Evolutionary conservation across 352 stramenopile species (phyloP).

Genomic region (Phytophthora tentaculata): DNA sequence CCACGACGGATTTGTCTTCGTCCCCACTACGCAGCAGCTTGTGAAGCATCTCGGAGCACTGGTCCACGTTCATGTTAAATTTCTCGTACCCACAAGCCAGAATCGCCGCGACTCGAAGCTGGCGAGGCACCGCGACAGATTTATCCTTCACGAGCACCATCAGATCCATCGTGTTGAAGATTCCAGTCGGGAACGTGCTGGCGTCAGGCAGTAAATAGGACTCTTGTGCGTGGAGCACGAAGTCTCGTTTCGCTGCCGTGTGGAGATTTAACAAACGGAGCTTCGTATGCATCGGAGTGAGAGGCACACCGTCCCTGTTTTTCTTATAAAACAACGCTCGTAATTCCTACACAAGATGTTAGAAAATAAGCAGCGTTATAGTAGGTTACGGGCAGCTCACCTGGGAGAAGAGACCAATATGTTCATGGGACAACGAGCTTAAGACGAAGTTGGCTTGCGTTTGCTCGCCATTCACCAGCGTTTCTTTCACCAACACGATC

Average conservation of each 20-base stretch:
- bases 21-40: constrained; percentile 59
- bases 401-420: constrained; percentile 78
- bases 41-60: constrained; percentile 69
- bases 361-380: no score
- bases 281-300: constrained; percentile 77
- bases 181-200: constrained; percentile 55
- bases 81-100: constrained; percentile 82
- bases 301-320: constrained; percentile 40
- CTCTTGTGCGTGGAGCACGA: constrained; percentile 67
- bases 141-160: constrained; percentile 87
- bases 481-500: constrained; percentile 84
- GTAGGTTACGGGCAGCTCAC: no score
- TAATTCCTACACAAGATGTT: constrained; percentile 76
- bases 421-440: constrained; percentile 74
- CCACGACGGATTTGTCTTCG: constrained; percentile 73
- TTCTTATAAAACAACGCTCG: constrained; percentile 79
- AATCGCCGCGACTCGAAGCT: constrained; percentile 77
- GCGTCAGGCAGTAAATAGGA: constrained; percentile 66
- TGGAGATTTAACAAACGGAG: constrained; percentile 77
- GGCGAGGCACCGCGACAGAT: constrained; percentile 52
- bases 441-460: constrained; percentile 90
- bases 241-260: constrained; percentile 70
- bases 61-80: constrained; percentile 60
- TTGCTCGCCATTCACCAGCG: constrained; percentile 69
- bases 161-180: constrained; percentile 86